A percentile compares a stretch with the other conserved stretches of the same genome.
These are phyloP conservation scores for Cercospora brassicicola DNA, from an alignment of 2,329 filamentous ascomycete genomes.

Conservation along the genomic window DNA sequence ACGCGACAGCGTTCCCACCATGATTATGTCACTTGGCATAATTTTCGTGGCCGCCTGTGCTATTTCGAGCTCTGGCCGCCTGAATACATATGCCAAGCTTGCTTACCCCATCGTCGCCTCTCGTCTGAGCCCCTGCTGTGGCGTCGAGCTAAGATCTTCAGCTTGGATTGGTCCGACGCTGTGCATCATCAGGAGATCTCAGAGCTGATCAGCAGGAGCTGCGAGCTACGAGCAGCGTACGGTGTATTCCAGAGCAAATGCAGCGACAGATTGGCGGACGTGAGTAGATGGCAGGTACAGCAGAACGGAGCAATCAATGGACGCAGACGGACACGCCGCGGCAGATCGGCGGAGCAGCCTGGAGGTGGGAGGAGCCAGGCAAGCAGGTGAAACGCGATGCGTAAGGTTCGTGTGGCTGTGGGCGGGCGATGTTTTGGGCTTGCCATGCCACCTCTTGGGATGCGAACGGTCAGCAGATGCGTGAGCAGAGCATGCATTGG, in stretches of 20 bases:
- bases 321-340: background rate
- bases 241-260: background rate
- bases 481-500: background rate
- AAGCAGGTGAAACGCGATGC: slow-evolving; percentile 2
- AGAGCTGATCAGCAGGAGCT: background rate
- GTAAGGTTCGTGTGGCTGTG: slow-evolving; percentile 10
- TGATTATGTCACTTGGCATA: slow-evolving; percentile 3
- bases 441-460: background rate
- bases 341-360: slow-evolving; percentile 6
- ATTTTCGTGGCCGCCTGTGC: slow-evolving; percentile 5
- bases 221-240: background rate
- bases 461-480: slow-evolving; percentile 6
- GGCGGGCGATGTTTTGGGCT: slow-evolving; percentile 5
- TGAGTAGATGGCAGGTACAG: background rate
- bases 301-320: background rate
- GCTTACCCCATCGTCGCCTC: background rate
- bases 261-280: background rate
- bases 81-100: background rate
- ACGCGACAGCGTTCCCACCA: background rate
- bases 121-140: background rate
- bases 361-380: background rate
- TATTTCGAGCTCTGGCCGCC: slow-evolving; percentile 4
- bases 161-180: background rate
- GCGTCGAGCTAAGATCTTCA: background rate
- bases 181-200: background rate